A percentile compares a stretch with the other conserved stretches of the same genome.
Conservation (phyloP, 2,329 filamentous ascomycete species). For the Aspergillus sp. region DNA sequence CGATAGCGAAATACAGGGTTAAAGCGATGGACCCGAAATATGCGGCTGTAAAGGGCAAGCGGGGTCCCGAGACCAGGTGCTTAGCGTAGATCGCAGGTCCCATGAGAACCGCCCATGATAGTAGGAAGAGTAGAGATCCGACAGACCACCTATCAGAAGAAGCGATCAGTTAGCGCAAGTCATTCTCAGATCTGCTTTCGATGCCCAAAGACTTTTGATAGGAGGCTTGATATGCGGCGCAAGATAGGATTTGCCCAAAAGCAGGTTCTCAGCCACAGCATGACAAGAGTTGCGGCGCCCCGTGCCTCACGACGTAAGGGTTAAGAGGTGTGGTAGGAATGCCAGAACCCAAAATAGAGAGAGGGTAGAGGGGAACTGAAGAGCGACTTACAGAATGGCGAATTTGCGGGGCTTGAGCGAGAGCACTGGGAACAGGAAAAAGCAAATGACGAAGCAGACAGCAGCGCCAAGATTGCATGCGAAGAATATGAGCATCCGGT, state of each 20-base stretch:
- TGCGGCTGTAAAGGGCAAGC: conserved; percentile 88
- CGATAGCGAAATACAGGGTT: conserved; percentile 89
- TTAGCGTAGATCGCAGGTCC: conserved; percentile 80
- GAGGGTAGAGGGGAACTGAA: conserved; percentile 21
- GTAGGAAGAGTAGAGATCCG: conserved; percentile 85
- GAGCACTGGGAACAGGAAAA: conserved; percentile 84
- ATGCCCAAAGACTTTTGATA: background rate
- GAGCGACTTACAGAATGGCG: conserved; percentile 83
- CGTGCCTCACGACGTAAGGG: conserved; percentile 20
- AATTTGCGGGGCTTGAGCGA: conserved; percentile 87
- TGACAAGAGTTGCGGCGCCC: conserved; percentile 30
- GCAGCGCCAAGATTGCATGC: conserved; percentile 88
- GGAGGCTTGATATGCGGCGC: conserved; percentile 7
- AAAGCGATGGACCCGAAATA: conserved; percentile 93
- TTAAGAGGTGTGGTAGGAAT: conserved; percentile 23
- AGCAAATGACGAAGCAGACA: conserved; percentile 88
- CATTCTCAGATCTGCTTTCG: conserved; percentile 19
- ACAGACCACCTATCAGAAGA: conserved; percentile 78
- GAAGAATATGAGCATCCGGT: conserved; percentile 88
- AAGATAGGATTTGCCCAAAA: conserved; percentile 4
- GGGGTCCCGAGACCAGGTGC: conserved; percentile 81
- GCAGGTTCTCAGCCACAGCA: conserved; percentile 24
- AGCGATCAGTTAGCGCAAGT: conserved; percentile 31
- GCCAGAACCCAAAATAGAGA: conserved; percentile 6
- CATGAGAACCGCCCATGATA: conserved; percentile 93